These are phyloP conservation scores for Coffea canephora DNA, from an alignment of 257 asterid genomes.

Conservation along the genomic window DNA sequence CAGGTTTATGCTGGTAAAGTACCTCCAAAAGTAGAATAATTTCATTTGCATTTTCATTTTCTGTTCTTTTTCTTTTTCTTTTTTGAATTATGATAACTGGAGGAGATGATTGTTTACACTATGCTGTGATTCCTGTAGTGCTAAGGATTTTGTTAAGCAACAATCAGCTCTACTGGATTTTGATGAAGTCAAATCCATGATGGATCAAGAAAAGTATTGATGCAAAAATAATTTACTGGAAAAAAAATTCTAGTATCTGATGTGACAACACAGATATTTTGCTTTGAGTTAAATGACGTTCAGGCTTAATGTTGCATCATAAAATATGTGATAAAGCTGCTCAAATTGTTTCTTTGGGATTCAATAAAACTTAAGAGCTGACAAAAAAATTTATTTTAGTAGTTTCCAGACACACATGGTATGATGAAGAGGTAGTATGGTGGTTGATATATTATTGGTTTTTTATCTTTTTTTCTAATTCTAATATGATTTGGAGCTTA, in stretches of 20 bases:
- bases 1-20: constrained; percentile 60
- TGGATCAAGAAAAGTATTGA: neutral
- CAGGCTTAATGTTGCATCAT: neutral
- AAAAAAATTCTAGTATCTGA: neutral
- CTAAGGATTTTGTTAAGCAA: neutral
- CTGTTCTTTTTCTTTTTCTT: neutral
- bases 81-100: neutral
- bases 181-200: neutral
- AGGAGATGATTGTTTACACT: neutral
- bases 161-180: neutral
- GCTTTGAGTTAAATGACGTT: neutral
- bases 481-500: neutral
- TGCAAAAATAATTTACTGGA: neutral
- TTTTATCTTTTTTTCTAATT: neutral
- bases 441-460: neutral
- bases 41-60: neutral
- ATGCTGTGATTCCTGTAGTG: neutral
- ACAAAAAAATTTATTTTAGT: neutral
- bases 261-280: neutral
- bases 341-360: neutral
- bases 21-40: constrained; percentile 22
- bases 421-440: neutral
- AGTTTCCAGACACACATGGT: neutral
- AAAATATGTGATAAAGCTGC: neutral
- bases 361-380: neutral